A percentile compares a stretch with the other conserved stretches of the same genome.
These are phyloP conservation scores for Colletotrichum sp. DNA, from an alignment of 2,329 filamentous ascomycete genomes.

Conservation along the genomic window DNA sequence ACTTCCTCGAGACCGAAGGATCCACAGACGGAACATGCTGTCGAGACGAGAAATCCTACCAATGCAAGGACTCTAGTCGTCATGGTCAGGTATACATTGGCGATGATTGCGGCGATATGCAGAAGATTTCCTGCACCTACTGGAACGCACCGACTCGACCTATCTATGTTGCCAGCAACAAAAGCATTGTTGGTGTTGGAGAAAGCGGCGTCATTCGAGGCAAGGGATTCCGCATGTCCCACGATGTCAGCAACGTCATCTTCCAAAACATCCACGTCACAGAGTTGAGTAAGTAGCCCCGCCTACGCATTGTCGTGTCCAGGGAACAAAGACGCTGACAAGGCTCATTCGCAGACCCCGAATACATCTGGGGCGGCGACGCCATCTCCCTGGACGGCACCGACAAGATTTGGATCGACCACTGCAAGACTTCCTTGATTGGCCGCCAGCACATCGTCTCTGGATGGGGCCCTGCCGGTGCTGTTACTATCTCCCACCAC, in stretches of 20 bases:
- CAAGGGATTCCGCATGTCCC: background rate
- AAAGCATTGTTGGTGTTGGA: background rate
- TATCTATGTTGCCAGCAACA: background rate
- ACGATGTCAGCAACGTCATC: background rate
- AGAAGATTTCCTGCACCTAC: background rate
- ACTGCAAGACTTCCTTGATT: background rate
- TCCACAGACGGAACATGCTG: background rate
- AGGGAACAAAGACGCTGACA: background rate
- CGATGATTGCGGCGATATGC: background rate
- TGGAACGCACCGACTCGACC: background rate
- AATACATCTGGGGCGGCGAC: background rate
- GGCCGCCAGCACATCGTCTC: background rate
- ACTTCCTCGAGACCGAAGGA: background rate
- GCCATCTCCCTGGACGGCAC: background rate
- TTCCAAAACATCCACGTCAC: background rate
- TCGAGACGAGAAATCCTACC: background rate
- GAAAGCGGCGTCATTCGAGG: background rate
- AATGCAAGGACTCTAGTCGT: background rate
- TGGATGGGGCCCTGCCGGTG: background rate
- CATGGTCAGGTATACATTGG: background rate
- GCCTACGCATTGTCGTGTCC: background rate
- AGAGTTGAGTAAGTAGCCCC: background rate
- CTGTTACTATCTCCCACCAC: slow-evolving; percentile 36
- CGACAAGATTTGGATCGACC: background rate
- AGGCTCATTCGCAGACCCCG: background rate